phyloP scores from a whole-genome alignment of 164 flowering plant species.

The Dillenia turbinata region DNA sequence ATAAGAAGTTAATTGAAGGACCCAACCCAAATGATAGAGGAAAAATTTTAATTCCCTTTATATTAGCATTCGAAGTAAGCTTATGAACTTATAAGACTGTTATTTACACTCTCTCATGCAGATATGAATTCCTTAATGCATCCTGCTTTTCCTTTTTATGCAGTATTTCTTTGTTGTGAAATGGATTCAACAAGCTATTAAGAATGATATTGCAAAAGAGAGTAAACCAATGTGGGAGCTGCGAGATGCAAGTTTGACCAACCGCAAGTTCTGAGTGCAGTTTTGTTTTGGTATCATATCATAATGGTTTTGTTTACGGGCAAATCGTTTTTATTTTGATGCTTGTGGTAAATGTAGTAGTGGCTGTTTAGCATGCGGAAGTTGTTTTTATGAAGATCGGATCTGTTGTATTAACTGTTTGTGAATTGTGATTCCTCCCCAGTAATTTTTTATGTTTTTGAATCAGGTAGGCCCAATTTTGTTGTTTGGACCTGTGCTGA shows the following conservation, averaged over 20 bases:
- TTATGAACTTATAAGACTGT: not conserved
- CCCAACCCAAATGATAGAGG: constrained; percentile 75
- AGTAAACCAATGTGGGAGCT: constrained; percentile 53
- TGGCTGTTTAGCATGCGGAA: too few relatives aligned
- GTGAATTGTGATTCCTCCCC: too few relatives aligned
- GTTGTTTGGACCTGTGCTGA: too few relatives aligned
- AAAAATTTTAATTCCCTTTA: constrained; percentile 65
- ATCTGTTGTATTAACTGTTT: too few relatives aligned
- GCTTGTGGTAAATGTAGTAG: too few relatives aligned
- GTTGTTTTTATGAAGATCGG: too few relatives aligned
- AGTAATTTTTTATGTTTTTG: too few relatives aligned
- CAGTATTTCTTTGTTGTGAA: constrained; percentile 69
- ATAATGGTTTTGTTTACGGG: too few relatives aligned
- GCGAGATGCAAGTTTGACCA: constrained; percentile 41
- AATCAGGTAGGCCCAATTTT: too few relatives aligned
- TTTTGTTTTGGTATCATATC: too few relatives aligned
- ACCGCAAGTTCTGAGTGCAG: constrained; percentile 25
- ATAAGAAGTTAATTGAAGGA: constrained; percentile 84
- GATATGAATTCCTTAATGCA: not conserved
- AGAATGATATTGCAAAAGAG: constrained; percentile 47
- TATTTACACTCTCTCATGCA: not conserved
- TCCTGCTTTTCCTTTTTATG: constrained; percentile 8
- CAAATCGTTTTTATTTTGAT: too few relatives aligned
- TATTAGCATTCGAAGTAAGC: constrained; percentile 66
- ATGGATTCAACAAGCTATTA: constrained; percentile 49